Conservation (phyloP, 768 basidiomycete genomes). For the Hortiboletus campestris region DNA sequence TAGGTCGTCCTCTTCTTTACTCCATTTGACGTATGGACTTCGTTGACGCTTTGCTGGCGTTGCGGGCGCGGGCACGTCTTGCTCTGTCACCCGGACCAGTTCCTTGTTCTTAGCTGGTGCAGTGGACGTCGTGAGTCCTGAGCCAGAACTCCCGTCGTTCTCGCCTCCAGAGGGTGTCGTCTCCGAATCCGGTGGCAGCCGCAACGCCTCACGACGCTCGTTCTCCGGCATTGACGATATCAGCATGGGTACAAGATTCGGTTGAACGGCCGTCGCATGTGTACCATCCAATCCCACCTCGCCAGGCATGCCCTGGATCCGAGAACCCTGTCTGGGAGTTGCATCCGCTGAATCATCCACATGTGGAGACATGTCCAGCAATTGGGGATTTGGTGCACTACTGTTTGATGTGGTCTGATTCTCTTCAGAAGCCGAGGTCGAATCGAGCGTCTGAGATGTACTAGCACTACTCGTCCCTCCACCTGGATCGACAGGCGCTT, state of each 20-base stretch:
- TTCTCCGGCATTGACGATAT: background rate
- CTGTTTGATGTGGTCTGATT: background rate
- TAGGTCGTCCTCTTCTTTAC: conserved; percentile 41
- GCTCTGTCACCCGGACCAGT: conserved; percentile 29
- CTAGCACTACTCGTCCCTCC: conserved; percentile 6
- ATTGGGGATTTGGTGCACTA: background rate
- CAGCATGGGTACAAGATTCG: background rate
- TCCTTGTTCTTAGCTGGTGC: conserved; percentile 19
- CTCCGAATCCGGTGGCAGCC: conserved; percentile 5
- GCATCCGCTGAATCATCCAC: conserved; percentile 7
- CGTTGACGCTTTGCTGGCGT: conserved; percentile 34
- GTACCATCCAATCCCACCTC: background rate
- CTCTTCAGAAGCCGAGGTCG: background rate
- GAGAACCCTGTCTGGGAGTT: conserved; percentile 21
- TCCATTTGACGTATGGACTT: conserved; percentile 44
- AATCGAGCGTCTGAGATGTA: conserved; percentile 8
- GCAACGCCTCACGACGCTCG: conserved; percentile 9
- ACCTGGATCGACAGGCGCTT: conserved; percentile 21
- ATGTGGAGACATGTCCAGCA: background rate
- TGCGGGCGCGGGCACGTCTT: conserved; percentile 16
- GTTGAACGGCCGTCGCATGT: background rate
- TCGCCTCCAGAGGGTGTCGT: conserved; percentile 5
- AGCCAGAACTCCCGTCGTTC: background rate
- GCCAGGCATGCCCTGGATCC: background rate
- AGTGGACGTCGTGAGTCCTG: background rate